Evolutionary conservation across 192 early-diverging fungal genomes (phyloP), one percentile per base, ranked within the genome.

Genomic region (Coemansia sp.): DNA sequence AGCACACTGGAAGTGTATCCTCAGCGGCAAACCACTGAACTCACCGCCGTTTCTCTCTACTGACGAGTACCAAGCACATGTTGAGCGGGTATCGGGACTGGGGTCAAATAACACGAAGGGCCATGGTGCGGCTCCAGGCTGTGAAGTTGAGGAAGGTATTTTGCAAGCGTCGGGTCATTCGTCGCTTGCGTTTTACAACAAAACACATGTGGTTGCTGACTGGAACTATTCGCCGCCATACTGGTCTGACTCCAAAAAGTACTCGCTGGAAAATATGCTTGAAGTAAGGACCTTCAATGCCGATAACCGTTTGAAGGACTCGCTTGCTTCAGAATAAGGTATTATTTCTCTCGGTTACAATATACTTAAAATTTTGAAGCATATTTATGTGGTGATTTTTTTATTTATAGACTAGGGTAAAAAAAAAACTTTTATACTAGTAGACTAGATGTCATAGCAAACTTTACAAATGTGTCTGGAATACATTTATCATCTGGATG

Each of bases 261-360:
- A 92, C 78, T 87, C 87, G 75, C 70, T 92, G 72, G 87, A 90
- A 66, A 86, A 89, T 53, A 82, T 86, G 65, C 68, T 91, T 5
- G 68, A 88, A 69, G 83, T 92, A 53, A 86, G 88, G 29, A 81
- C 83, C 3, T 90, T 89, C 46, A 90, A 89, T 38, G 79, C 83
- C n/a, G 73, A 68, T 11, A 83, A 76, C 70, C 70, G 81, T 7
- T 64, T 81, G 20, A 62, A 70, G 40, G 74, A 77, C 18, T 63
- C 69, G 40, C 27, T 71, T 20, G 62, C 31, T 46, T 24, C 49
- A 13, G 36, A 63, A 29, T 64, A 69, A 46, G 68, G 31, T 15
- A 22, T 31, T 10, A 7, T 8, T 10, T 52, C 20, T 8, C 20
- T 8, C 12, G 6, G 49, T 22, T 52, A 22, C 49, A 52, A 22